phyloP scores from a whole-genome alignment of 441 rosid genomes.

The Capsella rubella region DNA sequence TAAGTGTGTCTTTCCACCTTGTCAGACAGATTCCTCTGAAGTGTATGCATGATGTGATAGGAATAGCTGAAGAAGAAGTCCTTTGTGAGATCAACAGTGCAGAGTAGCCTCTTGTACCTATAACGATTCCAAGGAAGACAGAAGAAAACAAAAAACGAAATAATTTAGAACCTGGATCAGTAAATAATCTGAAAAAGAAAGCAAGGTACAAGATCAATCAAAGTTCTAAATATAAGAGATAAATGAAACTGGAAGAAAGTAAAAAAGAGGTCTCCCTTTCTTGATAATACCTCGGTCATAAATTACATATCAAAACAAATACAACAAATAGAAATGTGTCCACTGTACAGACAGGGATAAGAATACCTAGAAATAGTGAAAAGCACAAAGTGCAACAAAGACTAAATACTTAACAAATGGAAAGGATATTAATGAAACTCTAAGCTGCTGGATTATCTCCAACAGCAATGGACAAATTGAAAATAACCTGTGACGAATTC shows the following conservation, averaged over 20 bases:
- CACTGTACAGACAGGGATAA: constrained; percentile 68
- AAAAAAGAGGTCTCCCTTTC: constrained; percentile 59
- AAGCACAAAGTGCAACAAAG: constrained; percentile 54
- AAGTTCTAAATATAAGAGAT: constrained; percentile 31
- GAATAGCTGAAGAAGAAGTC: constrained; percentile 91
- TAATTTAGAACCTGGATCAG: constrained; percentile 45
- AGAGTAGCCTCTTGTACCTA: constrained; percentile 86
- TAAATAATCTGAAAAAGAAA: constrained; percentile 26
- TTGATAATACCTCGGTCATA: constrained; percentile 76
- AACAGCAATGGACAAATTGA: constrained; percentile 30
- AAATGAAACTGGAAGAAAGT: constrained; percentile 38
- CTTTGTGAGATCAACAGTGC: constrained; percentile 77
- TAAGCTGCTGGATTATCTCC: constrained; percentile 34
- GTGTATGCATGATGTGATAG: constrained; percentile 71
- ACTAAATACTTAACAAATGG: constrained; percentile 42
- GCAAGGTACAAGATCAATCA: constrained; percentile 28
- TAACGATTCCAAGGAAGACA: constrained; percentile 40
- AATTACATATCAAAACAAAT: constrained; percentile 67
- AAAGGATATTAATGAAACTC: constrained; percentile 25
- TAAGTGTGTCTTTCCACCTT: constrained; percentile 53
- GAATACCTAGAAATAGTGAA: constrained; percentile 56
- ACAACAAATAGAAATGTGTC: constrained; percentile 68
- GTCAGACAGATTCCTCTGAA: constrained; percentile 64
- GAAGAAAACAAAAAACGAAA: constrained; percentile 41
- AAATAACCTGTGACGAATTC: constrained; percentile 42